Evolutionary conservation across 2,329 filamentous ascomycete species (phyloP).

Genomic region (Sclerotinia minor): DNA sequence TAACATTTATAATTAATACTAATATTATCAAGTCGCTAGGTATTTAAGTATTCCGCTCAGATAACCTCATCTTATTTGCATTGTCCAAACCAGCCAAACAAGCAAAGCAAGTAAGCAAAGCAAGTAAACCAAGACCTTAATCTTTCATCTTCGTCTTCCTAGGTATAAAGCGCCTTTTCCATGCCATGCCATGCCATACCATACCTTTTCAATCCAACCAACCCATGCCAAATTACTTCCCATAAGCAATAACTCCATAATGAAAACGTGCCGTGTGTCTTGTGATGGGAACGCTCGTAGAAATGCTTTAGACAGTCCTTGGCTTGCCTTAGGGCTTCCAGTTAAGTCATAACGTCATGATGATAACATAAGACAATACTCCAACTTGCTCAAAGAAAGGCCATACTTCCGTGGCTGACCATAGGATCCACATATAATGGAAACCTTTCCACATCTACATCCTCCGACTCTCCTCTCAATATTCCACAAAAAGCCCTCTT

Average conservation of each 20-base stretch:
- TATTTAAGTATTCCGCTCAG: too few species aligned
- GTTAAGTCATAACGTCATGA: not conserved
- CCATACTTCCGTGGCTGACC: not conserved
- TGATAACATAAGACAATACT: not conserved
- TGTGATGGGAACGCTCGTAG: too few species aligned
- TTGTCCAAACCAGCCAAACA: too few species aligned
- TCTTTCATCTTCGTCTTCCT: not conserved
- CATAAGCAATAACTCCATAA: too few species aligned
- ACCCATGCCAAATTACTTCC: not conserved
- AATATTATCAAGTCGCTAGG: too few species aligned
- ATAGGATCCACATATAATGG: not conserved
- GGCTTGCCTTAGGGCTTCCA: not conserved
- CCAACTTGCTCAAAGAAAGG: not conserved
- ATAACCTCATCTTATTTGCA: too few species aligned
- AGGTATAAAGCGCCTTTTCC: conserved; percentile 13
- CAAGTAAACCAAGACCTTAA: not conserved
- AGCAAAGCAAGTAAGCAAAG: not conserved
- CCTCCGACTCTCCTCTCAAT: not conserved
- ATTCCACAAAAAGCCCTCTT: conserved; percentile 16
- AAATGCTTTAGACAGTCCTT: too few species aligned
- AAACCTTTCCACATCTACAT: not conserved
- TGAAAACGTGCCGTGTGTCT: too few species aligned
- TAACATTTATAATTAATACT: too few species aligned
- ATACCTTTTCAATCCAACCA: not conserved
- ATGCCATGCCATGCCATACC: not conserved